A percentile compares a stretch with the other conserved stretches of the same genome.
phyloP scores from a whole-genome alignment of 2,329 filamentous ascomycete species.

The Alternaria sp. region DNA sequence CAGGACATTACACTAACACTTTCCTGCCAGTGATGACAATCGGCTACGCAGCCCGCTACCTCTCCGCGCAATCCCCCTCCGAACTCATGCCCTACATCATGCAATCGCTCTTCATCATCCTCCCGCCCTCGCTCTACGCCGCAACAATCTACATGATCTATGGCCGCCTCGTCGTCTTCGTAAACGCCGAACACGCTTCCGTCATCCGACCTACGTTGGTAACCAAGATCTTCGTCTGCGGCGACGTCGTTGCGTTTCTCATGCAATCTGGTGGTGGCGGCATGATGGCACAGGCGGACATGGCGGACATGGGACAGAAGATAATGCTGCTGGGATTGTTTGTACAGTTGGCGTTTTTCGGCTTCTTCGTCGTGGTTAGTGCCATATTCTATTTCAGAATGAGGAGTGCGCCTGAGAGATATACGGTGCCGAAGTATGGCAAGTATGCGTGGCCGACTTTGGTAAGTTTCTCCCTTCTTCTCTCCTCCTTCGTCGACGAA shows the following conservation, averaged over 20 bases:
- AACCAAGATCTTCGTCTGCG: slow-evolving; percentile 61
- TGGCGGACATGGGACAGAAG: slow-evolving; percentile 24
- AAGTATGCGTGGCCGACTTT: slow-evolving; percentile 47
- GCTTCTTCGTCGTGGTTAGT: slow-evolving; percentile 27
- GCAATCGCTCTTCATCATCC: slow-evolving; percentile 49
- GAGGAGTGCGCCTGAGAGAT: slow-evolving; percentile 15
- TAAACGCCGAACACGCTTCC: slow-evolving; percentile 50
- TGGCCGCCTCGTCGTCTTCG: slow-evolving; percentile 46
- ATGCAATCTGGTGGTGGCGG: slow-evolving; percentile 52
- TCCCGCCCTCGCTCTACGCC: slow-evolving; percentile 53
- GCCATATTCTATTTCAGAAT: slow-evolving; percentile 31
- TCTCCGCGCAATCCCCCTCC: slow-evolving; percentile 21
- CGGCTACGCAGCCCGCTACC: slow-evolving; percentile 24
- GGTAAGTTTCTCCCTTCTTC: slow-evolving; percentile 25
- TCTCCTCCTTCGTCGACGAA: background rate
- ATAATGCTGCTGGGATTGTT: slow-evolving; percentile 33
- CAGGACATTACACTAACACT: fast-evolving
- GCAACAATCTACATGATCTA: slow-evolving; percentile 55
- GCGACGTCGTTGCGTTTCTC: slow-evolving; percentile 60
- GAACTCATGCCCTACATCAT: slow-evolving; percentile 40
- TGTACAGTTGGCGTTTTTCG: slow-evolving; percentile 23
- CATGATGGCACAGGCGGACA: slow-evolving; percentile 27
- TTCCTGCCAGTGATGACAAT: slow-evolving; percentile 25
- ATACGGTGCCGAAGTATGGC: slow-evolving; percentile 30
- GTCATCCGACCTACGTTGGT: slow-evolving; percentile 53